A percentile compares a stretch with the other conserved stretches of the same genome.
phyloP scores from a whole-genome alignment of 805 yeast species.

The Wickerhamomyces mucosus region DNA sequence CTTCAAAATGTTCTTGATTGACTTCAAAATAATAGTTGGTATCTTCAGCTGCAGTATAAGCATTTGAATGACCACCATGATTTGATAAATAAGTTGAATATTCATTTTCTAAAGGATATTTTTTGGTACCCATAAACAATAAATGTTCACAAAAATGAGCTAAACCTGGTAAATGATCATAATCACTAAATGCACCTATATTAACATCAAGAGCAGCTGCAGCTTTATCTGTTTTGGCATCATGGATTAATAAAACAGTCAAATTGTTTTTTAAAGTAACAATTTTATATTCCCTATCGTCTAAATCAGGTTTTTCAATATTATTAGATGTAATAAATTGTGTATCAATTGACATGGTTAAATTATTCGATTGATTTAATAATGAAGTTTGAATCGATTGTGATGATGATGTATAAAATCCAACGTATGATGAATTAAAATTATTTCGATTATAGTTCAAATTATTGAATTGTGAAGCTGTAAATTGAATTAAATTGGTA shows the following conservation, averaged over 20 bases:
- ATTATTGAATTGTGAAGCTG: too few relatives aligned
- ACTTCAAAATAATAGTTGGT: constrained; percentile 91
- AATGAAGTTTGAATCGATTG: too few relatives aligned
- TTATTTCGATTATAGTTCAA: too few relatives aligned
- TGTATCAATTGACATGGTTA: background rate
- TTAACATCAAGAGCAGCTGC: constrained; percentile 76
- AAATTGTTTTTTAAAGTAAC: constrained; percentile 50
- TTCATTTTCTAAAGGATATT: constrained; percentile 72
- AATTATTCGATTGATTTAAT: too few relatives aligned
- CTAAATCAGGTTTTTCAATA: constrained; percentile 38
- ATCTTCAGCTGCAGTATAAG: constrained; percentile 81
- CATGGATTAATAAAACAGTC: constrained; percentile 55
- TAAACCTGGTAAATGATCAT: constrained; percentile 52
- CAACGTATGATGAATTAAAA: too few relatives aligned
- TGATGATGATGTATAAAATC: too few relatives aligned
- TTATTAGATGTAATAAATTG: constrained; percentile 15
- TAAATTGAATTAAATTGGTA: too few relatives aligned
- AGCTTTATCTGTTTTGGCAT: constrained; percentile 60
- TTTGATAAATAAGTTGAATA: constrained; percentile 66
- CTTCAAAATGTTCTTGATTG: constrained; percentile 62
- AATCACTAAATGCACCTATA: constrained; percentile 70
- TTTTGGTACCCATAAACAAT: constrained; percentile 71
- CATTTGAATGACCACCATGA: constrained; percentile 86
- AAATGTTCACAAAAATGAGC: constrained; percentile 76
- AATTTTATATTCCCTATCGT: constrained; percentile 68